Conservation (phyloP, 768 basidiomycete species). For the Scleroderma citrinum region DNA sequence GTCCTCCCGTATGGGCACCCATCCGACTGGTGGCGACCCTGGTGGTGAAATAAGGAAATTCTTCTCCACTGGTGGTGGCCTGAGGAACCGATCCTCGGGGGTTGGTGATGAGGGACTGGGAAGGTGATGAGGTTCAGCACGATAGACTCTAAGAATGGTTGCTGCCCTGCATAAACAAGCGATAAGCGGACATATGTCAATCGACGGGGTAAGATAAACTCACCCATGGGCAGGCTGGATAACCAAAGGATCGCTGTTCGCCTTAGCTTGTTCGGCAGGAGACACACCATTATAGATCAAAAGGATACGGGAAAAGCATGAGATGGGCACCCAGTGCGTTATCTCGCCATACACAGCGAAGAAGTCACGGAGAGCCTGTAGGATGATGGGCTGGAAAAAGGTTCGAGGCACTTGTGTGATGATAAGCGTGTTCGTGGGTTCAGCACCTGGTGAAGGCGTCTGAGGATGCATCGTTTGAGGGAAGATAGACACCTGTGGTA, state of each 20-base stretch:
- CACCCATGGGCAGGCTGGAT: constrained; percentile 51
- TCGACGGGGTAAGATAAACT: constrained; percentile 18
- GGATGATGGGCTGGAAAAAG: constrained; percentile 70
- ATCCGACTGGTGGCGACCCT: constrained; percentile 94
- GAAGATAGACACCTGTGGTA: constrained; percentile 25
- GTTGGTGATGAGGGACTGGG: constrained; percentile 30
- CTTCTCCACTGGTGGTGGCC: constrained; percentile 76
- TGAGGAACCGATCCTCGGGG: constrained; percentile 35
- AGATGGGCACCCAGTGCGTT: constrained; percentile 87
- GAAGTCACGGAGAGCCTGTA: constrained; percentile 61
- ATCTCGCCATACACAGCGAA: constrained; percentile 76
- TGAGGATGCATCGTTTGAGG: constrained; percentile 6
- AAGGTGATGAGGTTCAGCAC: constrained; percentile 67
- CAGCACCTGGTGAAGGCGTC: constrained; percentile 1
- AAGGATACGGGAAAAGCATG: constrained; percentile 75
- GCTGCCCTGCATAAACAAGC: constrained; percentile 33
- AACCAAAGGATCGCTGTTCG: constrained; percentile 55
- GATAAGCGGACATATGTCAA: constrained; percentile 4
- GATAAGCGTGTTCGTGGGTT: constrained; percentile 75
- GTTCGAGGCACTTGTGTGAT: constrained; percentile 70
- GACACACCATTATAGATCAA: constrained; percentile 67
- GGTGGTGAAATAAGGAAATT: constrained; percentile 99
- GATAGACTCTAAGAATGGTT: constrained; percentile 59
- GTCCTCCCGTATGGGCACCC: constrained; percentile 89
- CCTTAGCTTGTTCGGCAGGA: constrained; percentile 63